Base-by-base conservation (phyloP, 1,284 basidiomycete genomes). In the Veloporphyrellus conicus region DNA sequence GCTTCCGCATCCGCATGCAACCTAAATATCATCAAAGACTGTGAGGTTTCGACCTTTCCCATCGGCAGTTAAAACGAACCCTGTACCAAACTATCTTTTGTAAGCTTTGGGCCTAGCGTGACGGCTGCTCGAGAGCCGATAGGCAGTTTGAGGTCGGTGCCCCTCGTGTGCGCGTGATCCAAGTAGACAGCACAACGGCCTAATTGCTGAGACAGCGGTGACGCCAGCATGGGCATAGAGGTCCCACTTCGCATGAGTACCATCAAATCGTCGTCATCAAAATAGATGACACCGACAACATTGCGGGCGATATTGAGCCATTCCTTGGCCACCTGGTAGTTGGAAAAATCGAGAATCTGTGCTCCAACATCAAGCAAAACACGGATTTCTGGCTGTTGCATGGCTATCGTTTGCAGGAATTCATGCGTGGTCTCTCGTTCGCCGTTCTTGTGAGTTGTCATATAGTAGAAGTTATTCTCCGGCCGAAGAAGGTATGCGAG, bases 291-390 rank as follows among this genome's bases (percentile, higher is more conserved):
- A 0, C 73, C 77, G 23, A 59, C 54, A 12, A 69, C 50, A 40
- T 66, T 53, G 0, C 43, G 45, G 40, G 53, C 54, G 38, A 67
- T 45, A 16, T 55, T 41, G 0, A 79, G 63, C 78, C 78, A 79
- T 3, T 48, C 36, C 25, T 47, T 31, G 0, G 66, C 73, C 2
- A 79, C 48, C 14, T 71, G 58, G 1, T 49, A 32, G 46, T 77
- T 80, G 18, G 62, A 56, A 31, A 73, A 44, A 31, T 79, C 76
- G 10, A 80, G 63, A 49, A 79, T 74, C 53, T 78, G 78, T 2
- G 78, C 77, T 0, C 78, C 77, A 10, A 79, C 74, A 45, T 79
- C 77, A 5, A 79, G 57, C 15, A 79, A 54, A 1, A 77, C 74
- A 11, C 62, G 65, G 12, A 75, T 66, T 9, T 65, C 50, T 0